Evolutionary conservation across 805 yeast genomes (phyloP), one percentile per base, ranked within the genome.

Genomic region (Sugiyamaella marilandica): DNA sequence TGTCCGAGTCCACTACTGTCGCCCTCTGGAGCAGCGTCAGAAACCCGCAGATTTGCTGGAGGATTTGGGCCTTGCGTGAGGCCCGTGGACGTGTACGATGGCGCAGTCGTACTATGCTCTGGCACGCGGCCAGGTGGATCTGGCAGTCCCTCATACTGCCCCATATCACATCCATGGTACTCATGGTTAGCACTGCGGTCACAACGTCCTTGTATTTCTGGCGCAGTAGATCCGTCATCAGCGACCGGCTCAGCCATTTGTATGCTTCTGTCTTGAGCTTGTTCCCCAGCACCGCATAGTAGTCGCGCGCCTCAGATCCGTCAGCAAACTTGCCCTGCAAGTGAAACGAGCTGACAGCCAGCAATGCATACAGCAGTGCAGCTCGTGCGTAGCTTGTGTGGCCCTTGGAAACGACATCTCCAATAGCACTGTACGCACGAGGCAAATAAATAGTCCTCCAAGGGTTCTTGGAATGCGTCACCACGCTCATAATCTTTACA

Each of bases 381-480:
- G 85, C 83, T 58, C 88, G 79, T 5, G 95, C 89, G 54, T 80
- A 77, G 1, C 91, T 79, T 0, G 95, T 85, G 49, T 73, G 73
- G 0, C 96, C 96, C 39, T 83, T 66, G 1, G 90, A 83, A 26
- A 83, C 79, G 24, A 87, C 69, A 63, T 89, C 96, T 2, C 96
- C 96, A 24, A 89, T 73, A 0, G 95, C 95, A 73, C 80, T 75
- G 32, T 86, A 68, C 0, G 95, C 96, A 47, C 94, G 69, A 0
- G 96, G 95, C 55, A 88, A 82, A 67, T 87, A 88, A n/a, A 87
- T 81, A 2, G 85, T 82, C 61, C 84, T 85, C 96, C 96, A 89
- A 0, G 96, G 95, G 64, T 87, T 89, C 56, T 84, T 85, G 0
- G 86, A 80, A 47, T 82, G 74, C 0, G 83, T 80, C 19, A 84